Conservation (phyloP, 768 basidiomycete species). For the Kwoniella bestiolae region DNA sequence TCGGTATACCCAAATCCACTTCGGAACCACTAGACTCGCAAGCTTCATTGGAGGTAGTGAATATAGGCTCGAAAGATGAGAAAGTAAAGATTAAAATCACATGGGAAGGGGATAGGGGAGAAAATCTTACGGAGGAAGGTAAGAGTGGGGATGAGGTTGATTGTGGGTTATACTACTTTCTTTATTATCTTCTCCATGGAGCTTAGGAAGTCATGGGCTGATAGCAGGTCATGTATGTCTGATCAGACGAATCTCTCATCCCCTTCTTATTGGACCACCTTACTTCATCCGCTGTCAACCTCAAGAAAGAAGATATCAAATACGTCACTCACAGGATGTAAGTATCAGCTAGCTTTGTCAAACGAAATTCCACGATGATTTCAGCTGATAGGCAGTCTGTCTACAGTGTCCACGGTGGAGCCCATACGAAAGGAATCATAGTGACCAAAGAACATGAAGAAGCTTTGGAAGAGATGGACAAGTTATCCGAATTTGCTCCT, state of each 20-base stretch:
- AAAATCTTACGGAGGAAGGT: conserved; percentile 43
- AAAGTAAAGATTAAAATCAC: conserved; percentile 59
- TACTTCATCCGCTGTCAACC: conserved; percentile 23
- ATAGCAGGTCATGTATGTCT: too few species aligned
- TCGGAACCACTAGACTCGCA: conserved; percentile 37
- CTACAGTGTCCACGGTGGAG: conserved; percentile 81
- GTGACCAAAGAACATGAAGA: conserved; percentile 72
- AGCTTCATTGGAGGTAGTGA: conserved; percentile 41
- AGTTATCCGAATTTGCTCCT: conserved; percentile 69
- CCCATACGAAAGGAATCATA: conserved; percentile 70
- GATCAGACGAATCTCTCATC: conserved; percentile 51
- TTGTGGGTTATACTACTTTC: conserved; percentile 35
- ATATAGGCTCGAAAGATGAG: conserved; percentile 55
- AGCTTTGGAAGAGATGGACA: conserved; percentile 74
- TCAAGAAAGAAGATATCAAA: conserved; percentile 56
- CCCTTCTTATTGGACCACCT: conserved; percentile 49
- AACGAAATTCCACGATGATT: conserved; percentile 60
- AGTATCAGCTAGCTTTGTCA: conserved; percentile 15
- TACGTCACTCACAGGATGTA: conserved; percentile 57
- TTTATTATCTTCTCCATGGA: conserved; percentile 3
- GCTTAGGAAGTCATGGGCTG: too few species aligned
- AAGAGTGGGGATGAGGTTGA: conserved; percentile 51
- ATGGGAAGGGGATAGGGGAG: conserved; percentile 38
- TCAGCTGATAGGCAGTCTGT: background rate
- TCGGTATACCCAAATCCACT: conserved; percentile 50